phyloP scores from a whole-genome alignment of 2,329 filamentous ascomycete genomes.

The Sclerotinia trifoliorum region DNA sequence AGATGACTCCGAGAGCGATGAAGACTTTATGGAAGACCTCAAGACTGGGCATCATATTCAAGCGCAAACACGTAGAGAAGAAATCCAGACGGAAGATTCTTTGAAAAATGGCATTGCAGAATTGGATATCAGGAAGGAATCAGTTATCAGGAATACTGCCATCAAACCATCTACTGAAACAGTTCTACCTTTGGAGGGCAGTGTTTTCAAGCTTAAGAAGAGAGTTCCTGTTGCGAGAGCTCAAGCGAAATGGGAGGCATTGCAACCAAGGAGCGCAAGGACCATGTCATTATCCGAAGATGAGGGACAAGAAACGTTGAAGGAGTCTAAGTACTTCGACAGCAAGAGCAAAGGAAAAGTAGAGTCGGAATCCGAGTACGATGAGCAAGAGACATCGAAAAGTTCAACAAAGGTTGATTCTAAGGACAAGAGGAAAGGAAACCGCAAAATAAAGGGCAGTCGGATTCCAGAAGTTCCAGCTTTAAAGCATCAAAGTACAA shows the following conservation, averaged over 20 bases:
- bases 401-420: background rate
- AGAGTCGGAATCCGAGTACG: constrained; percentile 13
- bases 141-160: constrained; percentile 29
- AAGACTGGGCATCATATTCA: background rate
- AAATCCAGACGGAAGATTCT: constrained; percentile 19
- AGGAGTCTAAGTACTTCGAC: constrained; percentile 21
- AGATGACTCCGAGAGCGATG: constrained; percentile 64
- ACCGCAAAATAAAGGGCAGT: background rate
- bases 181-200: constrained; percentile 7
- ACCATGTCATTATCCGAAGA: background rate
- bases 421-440: constrained; percentile 8
- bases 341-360: constrained; percentile 27
- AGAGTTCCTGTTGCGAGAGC: constrained; percentile 32
- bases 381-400: constrained; percentile 12
- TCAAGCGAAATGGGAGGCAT: constrained; percentile 37
- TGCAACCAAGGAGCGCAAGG: constrained; percentile 31
- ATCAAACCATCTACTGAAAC: constrained; percentile 24
- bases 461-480: constrained; percentile 38
- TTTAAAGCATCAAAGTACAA: constrained; percentile 52
- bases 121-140: constrained; percentile 4
- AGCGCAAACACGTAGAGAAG: background rate
- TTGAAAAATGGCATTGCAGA: constrained; percentile 26
- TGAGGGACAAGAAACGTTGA: background rate
- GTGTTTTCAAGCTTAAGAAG: constrained; percentile 24
- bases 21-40: constrained; percentile 36